These are phyloP conservation scores for Phytomonas sp. DNA, from an alignment of 208 protist genomes.

Conservation along the genomic window DNA sequence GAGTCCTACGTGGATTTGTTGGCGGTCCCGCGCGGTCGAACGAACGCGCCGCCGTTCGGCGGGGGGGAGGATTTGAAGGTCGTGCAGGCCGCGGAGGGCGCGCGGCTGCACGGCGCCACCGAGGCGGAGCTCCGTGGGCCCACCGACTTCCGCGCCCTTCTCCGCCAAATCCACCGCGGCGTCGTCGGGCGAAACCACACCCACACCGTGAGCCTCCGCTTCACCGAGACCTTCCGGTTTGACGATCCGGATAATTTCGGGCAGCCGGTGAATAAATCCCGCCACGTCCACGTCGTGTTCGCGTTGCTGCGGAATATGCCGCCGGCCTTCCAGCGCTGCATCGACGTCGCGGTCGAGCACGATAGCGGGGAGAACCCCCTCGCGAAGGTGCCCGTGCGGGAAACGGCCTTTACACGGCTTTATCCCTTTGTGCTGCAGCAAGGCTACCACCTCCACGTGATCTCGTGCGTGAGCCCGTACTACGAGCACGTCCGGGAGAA, in stretches of 20 bases:
- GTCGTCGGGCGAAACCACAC: conserved; percentile 58
- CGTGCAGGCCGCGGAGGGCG: conserved; percentile 25
- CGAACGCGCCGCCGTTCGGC: not conserved
- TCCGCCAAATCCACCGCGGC: conserved; percentile 41
- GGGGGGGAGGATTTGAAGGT: conserved; percentile 33
- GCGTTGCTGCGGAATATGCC: conserved; percentile 67
- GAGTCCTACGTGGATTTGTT: conserved; percentile 75
- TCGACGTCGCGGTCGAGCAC: conserved; percentile 77
- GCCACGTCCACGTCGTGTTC: conserved; percentile 68
- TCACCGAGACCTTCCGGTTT: conserved; percentile 83
- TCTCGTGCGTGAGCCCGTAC: conserved; percentile 77
- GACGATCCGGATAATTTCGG: conserved; percentile 56
- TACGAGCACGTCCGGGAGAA: conserved; percentile 71
- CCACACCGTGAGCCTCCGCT: conserved; percentile 62
- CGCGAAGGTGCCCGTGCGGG: conserved; percentile 75
- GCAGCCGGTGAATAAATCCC: conserved; percentile 67
- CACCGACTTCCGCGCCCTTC: conserved; percentile 22
- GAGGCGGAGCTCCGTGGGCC: conserved; percentile 24
- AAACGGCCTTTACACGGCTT: conserved; percentile 71
- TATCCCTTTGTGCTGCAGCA: conserved; percentile 66
- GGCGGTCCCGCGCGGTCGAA: conserved; percentile 8
- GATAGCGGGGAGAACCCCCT: conserved; percentile 80
- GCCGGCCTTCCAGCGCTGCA: conserved; percentile 67
- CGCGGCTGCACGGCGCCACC: conserved; percentile 47
- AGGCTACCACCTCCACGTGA: conserved; percentile 55